Base-by-base conservation (phyloP, 2,329 filamentous ascomycete genomes). In the Lizonia empirigonia region DNA sequence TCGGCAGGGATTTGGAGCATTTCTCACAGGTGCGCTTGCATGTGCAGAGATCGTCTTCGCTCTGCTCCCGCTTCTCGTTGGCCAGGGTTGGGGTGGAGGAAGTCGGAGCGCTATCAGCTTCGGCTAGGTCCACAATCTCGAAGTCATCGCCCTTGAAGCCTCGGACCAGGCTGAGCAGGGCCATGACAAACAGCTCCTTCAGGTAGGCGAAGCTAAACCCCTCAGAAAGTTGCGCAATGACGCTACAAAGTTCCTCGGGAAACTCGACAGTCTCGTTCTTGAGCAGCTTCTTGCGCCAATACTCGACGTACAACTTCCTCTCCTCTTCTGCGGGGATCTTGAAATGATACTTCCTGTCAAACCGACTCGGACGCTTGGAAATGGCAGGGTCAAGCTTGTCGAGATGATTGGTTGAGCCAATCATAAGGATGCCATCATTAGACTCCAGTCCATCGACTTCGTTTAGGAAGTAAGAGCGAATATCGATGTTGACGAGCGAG, bases 391-490 rank as follows among this genome's bases (percentile, higher is more conserved):
- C 86, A 4, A 89, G 73, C 2, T 78, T 77, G 19, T 88, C 85
- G 2, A 89, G 76, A 60, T 78, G 75, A 59, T 87, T 87, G 0
- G 85, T 87, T 44, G 79, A 82, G 15, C 82, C 84, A 34, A 87
- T 78, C 72, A 89, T 86, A 62, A 88, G 80, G 40, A 88, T 87
- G 3, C 86, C 86, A 56, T 88, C 83, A 59, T 89, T 89, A 56
- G 76, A 80, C 60, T 84, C 82, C 9, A 89, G 78, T 0, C 86
- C 86, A 57, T 89, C 86, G 4, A 89, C 82, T 66, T 89, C 85
- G 63, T 89, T 89, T 23, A 89, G 75, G 71, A 89, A 89, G 73
- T 87, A 89, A 46, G 78, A 82, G n/a, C 85, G 77, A 7, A 85
- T 81, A 2, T 69, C 58, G 35, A 84, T 80, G 3, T 78, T 78